Evolutionary conservation across 2,329 filamentous ascomycete species (phyloP), one percentile per base, ranked within the genome.

Genomic region (Aschersonia sp.): DNA sequence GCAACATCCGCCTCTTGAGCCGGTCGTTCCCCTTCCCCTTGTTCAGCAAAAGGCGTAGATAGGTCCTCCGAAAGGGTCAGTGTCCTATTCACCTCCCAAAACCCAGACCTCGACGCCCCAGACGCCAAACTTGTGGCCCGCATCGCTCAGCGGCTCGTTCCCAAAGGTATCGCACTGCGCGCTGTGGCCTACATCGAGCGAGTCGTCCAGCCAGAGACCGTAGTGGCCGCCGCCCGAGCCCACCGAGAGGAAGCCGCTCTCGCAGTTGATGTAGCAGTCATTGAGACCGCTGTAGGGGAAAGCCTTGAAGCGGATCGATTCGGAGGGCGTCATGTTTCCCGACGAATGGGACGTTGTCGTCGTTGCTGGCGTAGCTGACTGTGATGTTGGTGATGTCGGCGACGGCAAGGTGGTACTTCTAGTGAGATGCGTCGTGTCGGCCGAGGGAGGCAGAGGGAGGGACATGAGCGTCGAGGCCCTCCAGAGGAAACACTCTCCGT

Each of bases 281-380:
- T 98, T 97, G 41, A 94, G 77, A 5, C 92, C 92, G 48, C 85
- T 94, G 60, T 95, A 97, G 0, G 90, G 89, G 58, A 97, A 98
- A 0, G 90, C 90, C 66, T 95, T 95, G 74, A 98, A 98, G 22
- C 92, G 81, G 55, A 97, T 87, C 30, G 80, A 75, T 51, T 90
- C 85, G 5, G 80, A 77, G 9, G 58, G 56, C 22, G 22, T 22
- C 22, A 22, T 22, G 22, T 22, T 3, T 22, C 22, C 22, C 22
- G 22, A 22, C 22, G 22, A 22, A 22, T 22, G 22, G 22, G 22
- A 22, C 22, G 22, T 22, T 22, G 22, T 22, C 22, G 22, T 22
- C 22, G 22, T 22, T 22, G 22, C 22, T 22, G 22, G 22, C 22
- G 22, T 22, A 22, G 22, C 22, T 22, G 22, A 22, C 22, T 22